A percentile compares a stretch with the other conserved stretches of the same genome.
Conservation (phyloP, 306 rosid species). For the Ceratonia siliqua region DNA sequence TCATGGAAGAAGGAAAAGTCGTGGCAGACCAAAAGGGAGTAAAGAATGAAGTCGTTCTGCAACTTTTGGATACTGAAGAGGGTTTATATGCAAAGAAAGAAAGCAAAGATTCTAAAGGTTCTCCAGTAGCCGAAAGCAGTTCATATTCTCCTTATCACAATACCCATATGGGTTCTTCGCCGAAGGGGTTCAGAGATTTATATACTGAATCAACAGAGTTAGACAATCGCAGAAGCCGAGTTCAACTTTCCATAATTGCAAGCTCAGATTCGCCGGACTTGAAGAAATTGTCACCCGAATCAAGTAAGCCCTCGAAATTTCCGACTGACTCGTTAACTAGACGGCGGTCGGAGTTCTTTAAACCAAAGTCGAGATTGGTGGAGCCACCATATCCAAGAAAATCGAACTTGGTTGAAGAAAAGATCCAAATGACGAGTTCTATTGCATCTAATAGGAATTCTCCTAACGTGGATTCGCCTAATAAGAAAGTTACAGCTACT, state of each 20-base stretch:
- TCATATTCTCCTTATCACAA: slow-evolving; percentile 29
- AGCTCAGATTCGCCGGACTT: slow-evolving; percentile 35
- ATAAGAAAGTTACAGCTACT: slow-evolving; percentile 11
- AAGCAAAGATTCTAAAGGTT: neutral
- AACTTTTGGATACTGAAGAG: slow-evolving; percentile 41
- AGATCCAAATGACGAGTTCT: slow-evolving; percentile 8
- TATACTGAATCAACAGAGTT: slow-evolving; percentile 40
- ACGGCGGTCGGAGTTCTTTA: slow-evolving; percentile 51
- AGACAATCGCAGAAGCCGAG: slow-evolving; percentile 21
- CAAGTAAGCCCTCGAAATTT: slow-evolving; percentile 34
- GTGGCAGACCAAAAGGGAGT: slow-evolving; percentile 45
- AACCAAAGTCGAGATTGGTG: slow-evolving; percentile 67
- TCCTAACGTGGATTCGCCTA: slow-evolving; percentile 41
- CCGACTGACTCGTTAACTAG: slow-evolving; percentile 26
- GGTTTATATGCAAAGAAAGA: neutral
- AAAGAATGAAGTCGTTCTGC: slow-evolving; percentile 56
- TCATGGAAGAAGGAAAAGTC: slow-evolving; percentile 41
- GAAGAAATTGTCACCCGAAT: neutral
- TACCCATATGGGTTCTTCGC: slow-evolving; percentile 37
- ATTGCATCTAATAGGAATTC: slow-evolving; percentile 31
- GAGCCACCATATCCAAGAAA: slow-evolving; percentile 50
- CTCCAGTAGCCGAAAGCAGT: neutral
- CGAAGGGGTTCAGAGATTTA: slow-evolving; percentile 29
- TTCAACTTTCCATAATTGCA: slow-evolving; percentile 22
- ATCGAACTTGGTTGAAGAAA: slow-evolving; percentile 35